Evolutionary conservation across 352 stramenopile genomes (phyloP), one percentile per base, ranked within the genome.

Genomic region (Blastocystis sp.): DNA sequence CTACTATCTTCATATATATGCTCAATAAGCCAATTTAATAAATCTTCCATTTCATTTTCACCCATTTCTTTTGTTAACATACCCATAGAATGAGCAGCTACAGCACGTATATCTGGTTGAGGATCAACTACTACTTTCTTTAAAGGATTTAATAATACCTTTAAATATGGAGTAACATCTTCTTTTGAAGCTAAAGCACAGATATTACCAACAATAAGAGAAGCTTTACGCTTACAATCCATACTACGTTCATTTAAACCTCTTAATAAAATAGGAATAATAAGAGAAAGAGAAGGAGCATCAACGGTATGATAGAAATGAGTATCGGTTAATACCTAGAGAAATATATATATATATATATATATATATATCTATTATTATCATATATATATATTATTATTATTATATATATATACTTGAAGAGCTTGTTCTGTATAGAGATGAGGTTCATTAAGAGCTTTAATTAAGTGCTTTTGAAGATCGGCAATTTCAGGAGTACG

Each of bases 301-400:
- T 99, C 93, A 66, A 99, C 95, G 59, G 90, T 91, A 75, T 99
- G 91, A 65, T 96, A 77, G 71, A 98, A 99, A 56, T 90, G 85
- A 24, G 86, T 96, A 33, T 80, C 85, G 56, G 96, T 88, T 25
- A 99, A 71, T 64, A 88, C 77, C 74, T 97, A n/a, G n/a, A n/a
- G n/a, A n/a, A n/a, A n/a, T n/a, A n/a, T n/a, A n/a, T n/a, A n/a
- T n/a, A n/a, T n/a, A n/a, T n/a, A n/a, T n/a, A n/a, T n/a, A n/a
- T n/a, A n/a, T n/a, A n/a, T n/a, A n/a, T n/a, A n/a, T n/a, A n/a
- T n/a, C n/a, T n/a, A n/a, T n/a, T n/a, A n/a, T n/a, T n/a, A n/a
- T n/a, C n/a, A n/a, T n/a, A n/a, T n/a, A n/a, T n/a, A n/a, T n/a
- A n/a, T n/a, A n/a, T n/a, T n/a, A n/a, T n/a, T n/a, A n/a, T n/a